These are phyloP conservation scores for Macrophomina phaseolina DNA, from an alignment of 2,329 filamentous ascomycete species.

Conservation along the genomic window DNA sequence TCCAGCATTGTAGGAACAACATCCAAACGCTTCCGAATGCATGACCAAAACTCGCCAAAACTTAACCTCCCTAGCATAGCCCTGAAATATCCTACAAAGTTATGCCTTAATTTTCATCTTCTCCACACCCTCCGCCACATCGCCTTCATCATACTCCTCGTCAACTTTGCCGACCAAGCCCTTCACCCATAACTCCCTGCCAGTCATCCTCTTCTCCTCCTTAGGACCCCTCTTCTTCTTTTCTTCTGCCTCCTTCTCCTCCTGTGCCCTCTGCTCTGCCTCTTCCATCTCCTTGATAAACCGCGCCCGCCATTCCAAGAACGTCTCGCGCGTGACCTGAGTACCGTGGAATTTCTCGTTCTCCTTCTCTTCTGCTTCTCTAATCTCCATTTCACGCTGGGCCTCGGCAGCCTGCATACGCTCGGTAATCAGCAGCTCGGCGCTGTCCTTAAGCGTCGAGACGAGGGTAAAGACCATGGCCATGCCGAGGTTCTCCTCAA, in stretches of 20 bases:
- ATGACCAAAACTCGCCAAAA: neutral
- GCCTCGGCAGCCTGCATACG: constrained; percentile 69
- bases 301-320: constrained; percentile 78
- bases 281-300: constrained; percentile 86
- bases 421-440: constrained; percentile 81
- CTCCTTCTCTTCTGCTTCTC: constrained; percentile 82
- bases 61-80: neutral
- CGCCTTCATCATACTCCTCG: constrained; percentile 70
- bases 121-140: constrained; percentile 54
- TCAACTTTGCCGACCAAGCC: constrained; percentile 64
- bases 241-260: constrained; percentile 74
- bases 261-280: constrained; percentile 61
- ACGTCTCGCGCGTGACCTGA: constrained; percentile 83
- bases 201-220: constrained; percentile 82
- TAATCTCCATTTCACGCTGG: constrained; percentile 58
- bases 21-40: neutral
- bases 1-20: too few species aligned
- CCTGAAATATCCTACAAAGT: neutral
- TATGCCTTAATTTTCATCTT: constrained; percentile 56
- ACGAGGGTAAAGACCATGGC: constrained; percentile 96
- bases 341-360: constrained; percentile 96
- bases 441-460: constrained; percentile 83
- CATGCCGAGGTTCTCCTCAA: constrained; percentile 95
- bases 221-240: constrained; percentile 52
- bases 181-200: constrained; percentile 56